Base-by-base conservation (phyloP, 139 green algal genomes). In the Tetradesmus lagerheimii region DNA sequence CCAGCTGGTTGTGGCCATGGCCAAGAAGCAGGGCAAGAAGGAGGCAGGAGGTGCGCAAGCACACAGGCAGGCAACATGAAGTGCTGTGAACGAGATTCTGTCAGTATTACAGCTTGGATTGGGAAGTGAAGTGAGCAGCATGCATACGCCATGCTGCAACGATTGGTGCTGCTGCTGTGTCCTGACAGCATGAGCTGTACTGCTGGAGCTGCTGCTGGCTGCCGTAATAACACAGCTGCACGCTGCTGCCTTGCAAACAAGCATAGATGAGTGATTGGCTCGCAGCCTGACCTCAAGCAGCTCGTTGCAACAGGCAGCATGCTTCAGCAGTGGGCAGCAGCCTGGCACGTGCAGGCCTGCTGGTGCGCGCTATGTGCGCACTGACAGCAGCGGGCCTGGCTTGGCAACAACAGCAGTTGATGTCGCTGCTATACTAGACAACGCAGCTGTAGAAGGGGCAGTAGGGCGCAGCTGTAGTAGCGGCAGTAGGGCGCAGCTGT, bases 21-120 rank as follows among this genome's bases (percentile, higher is more conserved):
- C 81, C 50, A 76, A 87, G 53, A 77, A 87, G 81, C 45, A 86
- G 80, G 80, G 80, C 45, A 86, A 86, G 34, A 86, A 86, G 47
- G 81, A 87, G 53, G 81, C 47, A 76, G 81, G 81, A 77, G 81
- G 81, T 87, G 34, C 12, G 81, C 74, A 31, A 20, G 11, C 57
- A 71, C 23, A 23, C 23, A 15, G 57, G 12, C 57, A n/a, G 23
- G 57, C 15, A 71, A 85, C 41, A 66, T 16, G 39, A 66, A 27
- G 25, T n/a, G n/a, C n/a, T n/a, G n/a, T n/a, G n/a, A n/a, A n/a
- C n/a, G n/a, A n/a, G n/a, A n/a, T n/a, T n/a, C n/a, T n/a, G n/a
- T n/a, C n/a, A n/a, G n/a, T n/a, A n/a, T n/a, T n/a, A n/a, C n/a
- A n/a, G n/a, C n/a, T n/a, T n/a, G n/a, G n/a, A n/a, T n/a, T n/a